phyloP scores from a whole-genome alignment of 495 filamentous ascomycete species.

The Tuber brumale region DNA sequence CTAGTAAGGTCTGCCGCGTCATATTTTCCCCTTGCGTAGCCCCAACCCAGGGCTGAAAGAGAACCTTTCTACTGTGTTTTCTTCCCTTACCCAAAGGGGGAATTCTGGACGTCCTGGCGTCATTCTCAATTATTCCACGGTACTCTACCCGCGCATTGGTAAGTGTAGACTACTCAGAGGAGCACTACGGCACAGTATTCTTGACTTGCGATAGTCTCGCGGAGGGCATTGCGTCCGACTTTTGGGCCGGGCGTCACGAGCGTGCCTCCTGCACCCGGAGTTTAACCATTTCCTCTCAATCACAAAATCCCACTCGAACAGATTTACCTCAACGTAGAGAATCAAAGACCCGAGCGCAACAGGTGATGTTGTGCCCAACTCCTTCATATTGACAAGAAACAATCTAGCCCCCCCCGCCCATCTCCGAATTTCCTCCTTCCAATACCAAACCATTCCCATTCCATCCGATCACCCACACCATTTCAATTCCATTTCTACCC shows the following conservation, averaged over 20 bases:
- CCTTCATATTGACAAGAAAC: not conserved
- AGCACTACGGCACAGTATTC: not conserved
- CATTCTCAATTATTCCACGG: too few relatives aligned
- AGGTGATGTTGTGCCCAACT: not conserved
- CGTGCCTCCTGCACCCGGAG: not conserved
- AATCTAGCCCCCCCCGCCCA: not conserved
- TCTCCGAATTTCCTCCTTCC: not conserved
- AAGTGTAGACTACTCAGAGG: not conserved
- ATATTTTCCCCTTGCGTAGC: too few relatives aligned
- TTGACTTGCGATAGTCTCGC: not conserved
- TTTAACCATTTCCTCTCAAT: not conserved
- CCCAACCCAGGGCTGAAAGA: too few relatives aligned
- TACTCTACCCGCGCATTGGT: not conserved
- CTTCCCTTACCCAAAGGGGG: too few relatives aligned
- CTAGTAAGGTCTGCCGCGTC: too few relatives aligned
- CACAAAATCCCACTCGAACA: not conserved
- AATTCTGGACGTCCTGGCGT: too few relatives aligned
- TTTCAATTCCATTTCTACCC: conserved; percentile 2
- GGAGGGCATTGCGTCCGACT: not conserved
- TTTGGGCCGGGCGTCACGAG: not conserved
- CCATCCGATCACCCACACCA: not conserved
- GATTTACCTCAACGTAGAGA: not conserved
- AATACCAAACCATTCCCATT: not conserved
- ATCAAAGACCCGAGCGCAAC: not conserved
- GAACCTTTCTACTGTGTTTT: too few relatives aligned